Base-by-base conservation (phyloP, 2,329 filamentous ascomycete species). In the Pyrenophora tritici-repentis region DNA sequence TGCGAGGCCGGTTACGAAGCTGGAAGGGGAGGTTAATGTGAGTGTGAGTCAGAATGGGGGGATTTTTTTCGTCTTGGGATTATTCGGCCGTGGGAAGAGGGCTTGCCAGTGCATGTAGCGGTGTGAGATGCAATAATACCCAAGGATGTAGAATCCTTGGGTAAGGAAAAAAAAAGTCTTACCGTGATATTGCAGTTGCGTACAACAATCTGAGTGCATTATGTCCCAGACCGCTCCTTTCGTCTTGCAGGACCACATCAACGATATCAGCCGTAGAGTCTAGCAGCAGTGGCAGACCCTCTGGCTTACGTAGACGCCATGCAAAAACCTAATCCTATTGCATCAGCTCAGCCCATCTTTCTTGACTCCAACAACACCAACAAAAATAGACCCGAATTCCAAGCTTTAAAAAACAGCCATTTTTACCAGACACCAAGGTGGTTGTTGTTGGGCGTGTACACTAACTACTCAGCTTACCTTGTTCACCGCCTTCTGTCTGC, bases 1-100 rank as follows among this genome's bases (percentile, higher is more conserved):
- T 40, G 91, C 79, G 50, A 93, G 82, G 34, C 89, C 89, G 1
- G 90, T 94, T 17, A 93, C 87, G 71, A 94, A 94, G 56, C 86
- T 88, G 44, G 14, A 6, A 46, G 14, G 13, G n/a, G n/a, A n/a
- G n/a, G n/a, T n/a, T n/a, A n/a, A n/a, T n/a, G n/a, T n/a, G n/a
- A n/a, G 52, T 44, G 26, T 29, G 26, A 9, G 12, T 29, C 26
- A 29, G 26, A 29, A 29, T 7, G 24, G 26, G 26, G 26, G n/a
- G n/a, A n/a, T n/a, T n/a, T n/a, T n/a, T 9, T 9, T 29, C 10
- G 26, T 10, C 8, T 29, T 13, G 9, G n/a, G n/a, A n/a, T n/a
- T n/a, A n/a, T n/a, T n/a, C n/a, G n/a, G n/a, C n/a, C n/a, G n/a
- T n/a, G n/a, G n/a, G n/a, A n/a, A n/a, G n/a, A n/a, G n/a, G n/a